Percentiles rank a stretch among this genome's conserved stretches.
These are phyloP conservation scores for Acacia acuminata DNA, from an alignment of 306 rosid species.

Conservation along the genomic window DNA sequence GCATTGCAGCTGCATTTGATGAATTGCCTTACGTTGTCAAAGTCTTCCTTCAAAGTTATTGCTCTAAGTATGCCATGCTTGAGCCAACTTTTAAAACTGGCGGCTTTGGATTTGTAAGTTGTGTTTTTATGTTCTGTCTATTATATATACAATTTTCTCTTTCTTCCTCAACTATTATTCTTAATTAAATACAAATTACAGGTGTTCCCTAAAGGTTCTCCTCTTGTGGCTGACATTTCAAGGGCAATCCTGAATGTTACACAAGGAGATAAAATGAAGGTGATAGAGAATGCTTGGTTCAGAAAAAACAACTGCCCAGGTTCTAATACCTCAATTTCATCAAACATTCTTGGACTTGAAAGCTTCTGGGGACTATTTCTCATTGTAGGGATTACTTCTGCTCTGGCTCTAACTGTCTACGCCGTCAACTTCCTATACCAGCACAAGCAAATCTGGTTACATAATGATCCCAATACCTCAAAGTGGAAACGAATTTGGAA, in stretches of 20 bases:
- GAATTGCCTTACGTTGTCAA: slow-evolving; percentile 54
- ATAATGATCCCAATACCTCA: slow-evolving; percentile 14
- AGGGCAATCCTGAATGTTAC: slow-evolving; percentile 55
- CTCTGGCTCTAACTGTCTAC: slow-evolving; percentile 37
- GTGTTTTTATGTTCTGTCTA: neutral
- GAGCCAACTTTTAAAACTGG: slow-evolving; percentile 50
- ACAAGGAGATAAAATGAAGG: slow-evolving; percentile 50
- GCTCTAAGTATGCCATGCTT: slow-evolving; percentile 52
- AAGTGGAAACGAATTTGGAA: slow-evolving; percentile 31
- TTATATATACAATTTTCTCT: neutral
- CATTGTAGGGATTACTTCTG: slow-evolving; percentile 38
- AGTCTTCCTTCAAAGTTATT: slow-evolving; percentile 41
- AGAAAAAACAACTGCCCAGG: slow-evolving; percentile 27
- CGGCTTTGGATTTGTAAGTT: slow-evolving; percentile 69
- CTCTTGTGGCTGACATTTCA: slow-evolving; percentile 56
- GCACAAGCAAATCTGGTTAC: slow-evolving; percentile 27
- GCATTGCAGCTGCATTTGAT: slow-evolving; percentile 56
- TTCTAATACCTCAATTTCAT: slow-evolving; percentile 31
- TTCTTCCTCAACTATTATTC: neutral
- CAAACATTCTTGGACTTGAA: slow-evolving; percentile 46
- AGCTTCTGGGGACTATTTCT: slow-evolving; percentile 69
- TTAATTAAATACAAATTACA: neutral
- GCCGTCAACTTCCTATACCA: slow-evolving; percentile 32
- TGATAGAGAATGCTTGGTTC: slow-evolving; percentile 51
- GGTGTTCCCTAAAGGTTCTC: slow-evolving; percentile 46